phyloP scores from a whole-genome alignment of 2,329 filamentous ascomycete genomes.

The Aspergillus vadensis region DNA sequence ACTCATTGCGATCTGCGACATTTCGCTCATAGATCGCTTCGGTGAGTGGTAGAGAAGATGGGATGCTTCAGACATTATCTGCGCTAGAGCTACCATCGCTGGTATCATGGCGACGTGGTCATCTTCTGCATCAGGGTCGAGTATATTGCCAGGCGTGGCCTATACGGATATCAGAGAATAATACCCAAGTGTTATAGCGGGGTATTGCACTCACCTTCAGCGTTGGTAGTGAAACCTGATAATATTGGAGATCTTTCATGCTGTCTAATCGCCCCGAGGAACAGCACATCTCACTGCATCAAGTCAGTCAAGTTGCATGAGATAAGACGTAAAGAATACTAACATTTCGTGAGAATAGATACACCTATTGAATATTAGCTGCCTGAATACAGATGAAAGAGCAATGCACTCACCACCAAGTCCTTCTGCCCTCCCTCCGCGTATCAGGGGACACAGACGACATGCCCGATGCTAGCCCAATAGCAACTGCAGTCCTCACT shows the following conservation, averaged over 20 bases:
- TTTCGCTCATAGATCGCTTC: constrained; percentile 22
- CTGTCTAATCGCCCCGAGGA: constrained; percentile 33
- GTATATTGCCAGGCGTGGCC: background rate
- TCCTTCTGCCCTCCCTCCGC: constrained; percentile 25
- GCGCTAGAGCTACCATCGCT: constrained; percentile 29
- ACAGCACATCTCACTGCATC: constrained; percentile 33
- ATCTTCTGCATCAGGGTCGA: constrained; percentile 25
- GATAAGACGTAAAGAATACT: background rate
- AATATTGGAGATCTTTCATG: constrained; percentile 31
- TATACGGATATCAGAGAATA: background rate
- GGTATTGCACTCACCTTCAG: constrained; percentile 15
- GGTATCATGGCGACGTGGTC: constrained; percentile 29
- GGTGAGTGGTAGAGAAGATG: constrained; percentile 30
- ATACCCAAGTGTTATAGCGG: too few species aligned
- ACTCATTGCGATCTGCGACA: constrained; percentile 24
- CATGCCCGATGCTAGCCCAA: constrained; percentile 34
- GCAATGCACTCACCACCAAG: constrained; percentile 27
- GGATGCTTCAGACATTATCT: constrained; percentile 32
- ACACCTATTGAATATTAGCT: constrained; percentile 15
- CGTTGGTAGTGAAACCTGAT: constrained; percentile 25
- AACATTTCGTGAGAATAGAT: constrained; percentile 28
- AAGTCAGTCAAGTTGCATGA: background rate
- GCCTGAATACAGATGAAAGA: background rate
- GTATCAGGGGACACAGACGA: constrained; percentile 18
- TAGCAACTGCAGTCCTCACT: constrained; percentile 36